A percentile compares a stretch with the other conserved stretches of the same genome.
Conservation (phyloP, 768 basidiomycete genomes). For the Suillus hirtellus region DNA sequence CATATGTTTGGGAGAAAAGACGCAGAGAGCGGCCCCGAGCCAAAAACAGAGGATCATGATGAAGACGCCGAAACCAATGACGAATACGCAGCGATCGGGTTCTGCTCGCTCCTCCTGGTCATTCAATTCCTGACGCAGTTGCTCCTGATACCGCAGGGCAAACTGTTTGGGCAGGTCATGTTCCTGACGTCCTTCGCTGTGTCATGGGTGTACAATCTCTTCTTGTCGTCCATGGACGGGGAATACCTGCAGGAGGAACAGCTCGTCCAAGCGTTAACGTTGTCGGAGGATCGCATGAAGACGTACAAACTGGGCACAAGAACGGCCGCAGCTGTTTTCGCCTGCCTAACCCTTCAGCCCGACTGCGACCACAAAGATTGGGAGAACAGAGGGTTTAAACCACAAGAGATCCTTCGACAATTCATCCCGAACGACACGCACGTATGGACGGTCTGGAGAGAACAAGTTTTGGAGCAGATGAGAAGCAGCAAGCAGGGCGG, state of each 20-base stretch:
- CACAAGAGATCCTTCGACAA: slow-evolving; percentile 8
- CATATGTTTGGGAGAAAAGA: neutral
- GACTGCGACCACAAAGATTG: neutral
- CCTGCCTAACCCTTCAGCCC: slow-evolving; percentile 9
- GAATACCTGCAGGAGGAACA: slow-evolving; percentile 6
- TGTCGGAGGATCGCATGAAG: slow-evolving; percentile 15
- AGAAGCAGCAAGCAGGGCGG: neutral
- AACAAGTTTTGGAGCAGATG: slow-evolving; percentile 9
- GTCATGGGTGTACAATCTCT: slow-evolving; percentile 26
- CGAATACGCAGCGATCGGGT: slow-evolving; percentile 17
- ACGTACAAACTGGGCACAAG: slow-evolving; percentile 12
- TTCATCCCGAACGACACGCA: slow-evolving; percentile 13
- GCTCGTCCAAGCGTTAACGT: slow-evolving; percentile 16
- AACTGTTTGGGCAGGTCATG: slow-evolving; percentile 26
- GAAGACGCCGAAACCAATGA: slow-evolving; percentile 12
- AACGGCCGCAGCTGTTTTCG: slow-evolving; percentile 12
- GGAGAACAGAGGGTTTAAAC: neutral
- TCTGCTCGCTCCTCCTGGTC: slow-evolving; percentile 20
- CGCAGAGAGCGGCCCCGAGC: slow-evolving; percentile 5
- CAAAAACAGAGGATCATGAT: neutral
- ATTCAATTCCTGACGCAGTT: slow-evolving; percentile 25
- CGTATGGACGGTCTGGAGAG: slow-evolving; percentile 11
- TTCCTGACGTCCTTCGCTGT: slow-evolving; percentile 23
- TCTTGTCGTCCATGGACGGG: slow-evolving; percentile 31
- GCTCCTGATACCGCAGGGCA: slow-evolving; percentile 24